Conservation (phyloP, 441 rosid species). For the Viola pubescens region DNA sequence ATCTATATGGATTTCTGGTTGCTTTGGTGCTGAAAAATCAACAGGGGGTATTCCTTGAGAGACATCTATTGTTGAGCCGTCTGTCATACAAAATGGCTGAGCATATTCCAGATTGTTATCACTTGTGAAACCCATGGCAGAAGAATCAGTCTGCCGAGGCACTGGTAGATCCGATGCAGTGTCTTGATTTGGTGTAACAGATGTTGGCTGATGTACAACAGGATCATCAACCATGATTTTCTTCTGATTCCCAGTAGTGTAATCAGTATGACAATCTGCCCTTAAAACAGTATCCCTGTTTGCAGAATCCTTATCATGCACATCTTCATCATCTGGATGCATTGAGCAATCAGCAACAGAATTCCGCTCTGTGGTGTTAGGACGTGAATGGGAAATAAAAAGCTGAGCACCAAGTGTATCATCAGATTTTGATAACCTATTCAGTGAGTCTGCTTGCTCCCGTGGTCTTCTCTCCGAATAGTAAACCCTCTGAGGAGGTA, state of each 20-base stretch:
- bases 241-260: slow-evolving; percentile 18
- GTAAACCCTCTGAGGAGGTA: slow-evolving; percentile 48
- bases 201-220: slow-evolving; percentile 27
- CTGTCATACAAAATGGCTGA: slow-evolving; percentile 19
- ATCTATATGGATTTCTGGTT: slow-evolving; percentile 64
- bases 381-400: slow-evolving; percentile 42
- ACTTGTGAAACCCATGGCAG: slow-evolving; percentile 4
- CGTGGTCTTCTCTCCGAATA: slow-evolving; percentile 71
- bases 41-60: slow-evolving; percentile 28
- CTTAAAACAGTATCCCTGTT: slow-evolving; percentile 27
- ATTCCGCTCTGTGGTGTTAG: slow-evolving; percentile 39
- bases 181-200: slow-evolving; percentile 15
- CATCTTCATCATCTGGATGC: slow-evolving; percentile 28
- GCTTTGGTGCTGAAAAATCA: slow-evolving; percentile 30
- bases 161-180: slow-evolving; percentile 18
- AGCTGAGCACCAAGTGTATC: slow-evolving; percentile 79
- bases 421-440: slow-evolving; percentile 68
- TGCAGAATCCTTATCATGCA: slow-evolving; percentile 23
- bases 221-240: slow-evolving; percentile 16
- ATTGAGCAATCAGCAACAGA: slow-evolving; percentile 29
- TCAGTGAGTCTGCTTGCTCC: slow-evolving; percentile 55
- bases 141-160: slow-evolving; percentile 12
- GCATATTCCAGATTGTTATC: slow-evolving; percentile 11
- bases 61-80: slow-evolving; percentile 25
- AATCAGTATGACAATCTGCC: slow-evolving; percentile 20